Conservation (phyloP, 257 asterid genomes). For the Salvia hispanica region DNA sequence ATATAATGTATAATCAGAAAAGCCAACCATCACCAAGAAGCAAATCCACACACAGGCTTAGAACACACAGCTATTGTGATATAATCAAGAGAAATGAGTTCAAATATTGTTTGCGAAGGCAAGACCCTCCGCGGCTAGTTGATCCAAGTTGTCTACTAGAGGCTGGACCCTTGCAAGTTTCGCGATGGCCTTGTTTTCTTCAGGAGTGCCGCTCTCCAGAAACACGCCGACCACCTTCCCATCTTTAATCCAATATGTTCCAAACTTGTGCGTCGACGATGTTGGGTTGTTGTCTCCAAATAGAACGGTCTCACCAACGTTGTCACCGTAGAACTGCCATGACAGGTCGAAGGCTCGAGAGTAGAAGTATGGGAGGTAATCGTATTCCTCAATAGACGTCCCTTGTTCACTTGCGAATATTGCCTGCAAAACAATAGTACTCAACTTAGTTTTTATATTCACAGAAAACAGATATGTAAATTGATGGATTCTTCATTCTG, state of each 20-base stretch:
- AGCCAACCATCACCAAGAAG: constrained; percentile 5
- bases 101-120: constrained; percentile 69
- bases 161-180: constrained; percentile 84
- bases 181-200: constrained; percentile 84
- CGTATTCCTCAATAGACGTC: constrained; percentile 63
- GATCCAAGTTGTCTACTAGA: constrained; percentile 53
- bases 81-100: constrained; percentile 13
- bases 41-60: constrained; percentile 14
- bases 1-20: neutral
- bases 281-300: constrained; percentile 75
- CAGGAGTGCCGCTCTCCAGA: constrained; percentile 85
- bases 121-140: constrained; percentile 68
- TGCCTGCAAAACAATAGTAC: constrained; percentile 53
- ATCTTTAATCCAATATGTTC: constrained; percentile 83
- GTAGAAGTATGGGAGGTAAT: constrained; percentile 88
- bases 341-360: constrained; percentile 86
- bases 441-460: constrained; percentile 2
- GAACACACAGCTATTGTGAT: neutral
- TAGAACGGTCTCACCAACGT: constrained; percentile 69
- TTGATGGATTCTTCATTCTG: neutral
- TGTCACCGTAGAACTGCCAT: constrained; percentile 95
- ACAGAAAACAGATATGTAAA: neutral
- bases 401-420: constrained; percentile 71
- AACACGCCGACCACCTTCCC: constrained; percentile 84
- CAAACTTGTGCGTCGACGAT: constrained; percentile 79